A percentile compares a stretch with the other conserved stretches of the same genome.
phyloP scores from a whole-genome alignment of 345 rosid species.

The Capsella bursapastoris region DNA sequence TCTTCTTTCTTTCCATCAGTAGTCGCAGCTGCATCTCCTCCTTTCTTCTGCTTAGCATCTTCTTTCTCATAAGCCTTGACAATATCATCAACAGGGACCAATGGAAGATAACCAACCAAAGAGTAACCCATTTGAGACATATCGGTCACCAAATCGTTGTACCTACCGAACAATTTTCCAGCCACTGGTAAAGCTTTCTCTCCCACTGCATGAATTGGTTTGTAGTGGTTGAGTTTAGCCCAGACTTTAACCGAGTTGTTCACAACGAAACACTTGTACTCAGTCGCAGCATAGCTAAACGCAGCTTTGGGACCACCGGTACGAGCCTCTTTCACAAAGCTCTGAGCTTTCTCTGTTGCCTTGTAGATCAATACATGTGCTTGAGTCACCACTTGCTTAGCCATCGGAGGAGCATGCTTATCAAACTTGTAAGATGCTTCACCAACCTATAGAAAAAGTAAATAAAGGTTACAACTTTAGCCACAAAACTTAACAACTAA shows the following conservation, averaged over 20 bases:
- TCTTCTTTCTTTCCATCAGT: slow-evolving; percentile 12
- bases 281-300: slow-evolving; percentile 50
- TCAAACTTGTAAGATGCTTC: slow-evolving; percentile 63
- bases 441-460: slow-evolving; percentile 58
- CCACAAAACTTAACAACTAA: neutral
- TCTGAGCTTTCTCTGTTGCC: slow-evolving; percentile 55
- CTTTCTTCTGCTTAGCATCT: slow-evolving; percentile 44
- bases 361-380: slow-evolving; percentile 47
- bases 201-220: slow-evolving; percentile 56
- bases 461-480: neutral
- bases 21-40: slow-evolving; percentile 19
- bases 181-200: slow-evolving; percentile 62
- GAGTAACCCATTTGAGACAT: slow-evolving; percentile 66
- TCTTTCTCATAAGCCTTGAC: slow-evolving; percentile 58
- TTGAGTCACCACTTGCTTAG: slow-evolving; percentile 56
- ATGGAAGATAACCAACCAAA: slow-evolving; percentile 57
- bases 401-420: slow-evolving; percentile 72
- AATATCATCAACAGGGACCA: slow-evolving; percentile 74
- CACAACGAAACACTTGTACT: slow-evolving; percentile 59
- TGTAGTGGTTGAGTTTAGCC: slow-evolving; percentile 55
- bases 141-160: slow-evolving; percentile 53
- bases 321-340: slow-evolving; percentile 58
- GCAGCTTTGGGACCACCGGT: slow-evolving; percentile 71
- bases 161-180: slow-evolving; percentile 55
- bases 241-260: slow-evolving; percentile 61